Evolutionary conservation across 768 basidiomycete species (phyloP), one percentile per base, ranked within the genome.

Genomic region (Royoungia palumana): DNA sequence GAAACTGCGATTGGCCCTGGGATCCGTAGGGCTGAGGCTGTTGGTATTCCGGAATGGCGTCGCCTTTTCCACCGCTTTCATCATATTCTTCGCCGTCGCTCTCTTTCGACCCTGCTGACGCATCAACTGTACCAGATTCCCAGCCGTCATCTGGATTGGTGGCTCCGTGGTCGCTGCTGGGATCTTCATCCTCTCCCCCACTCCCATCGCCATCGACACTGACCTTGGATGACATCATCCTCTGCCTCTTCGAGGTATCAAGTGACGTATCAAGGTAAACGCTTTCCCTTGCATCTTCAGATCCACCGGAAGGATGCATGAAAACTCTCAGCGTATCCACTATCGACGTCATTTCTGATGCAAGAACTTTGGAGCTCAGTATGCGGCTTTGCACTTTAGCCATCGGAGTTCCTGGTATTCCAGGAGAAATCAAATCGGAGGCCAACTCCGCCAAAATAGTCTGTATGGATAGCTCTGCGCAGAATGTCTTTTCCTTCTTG

Each of bases 361-460:
- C 82, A 11, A 93, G 70, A n/a, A 74, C 65, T 62, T 88, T 92
- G 5, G 86, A 86, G 60, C 89, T 93, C 35, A 87, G 72, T 9
- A 95, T 69, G 32, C 87, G 80, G 51, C 76, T 82, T 57, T 87
- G 83, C 1, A 86, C 77, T 67, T 87, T 89, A 3, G 75, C 77
- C 22, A 69, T 58, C 13, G 70, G 61, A 19, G 79, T 75, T 20
- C 77, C 76, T 16, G 75, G 58, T 3, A 60, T 55, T 21, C 66
- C 72, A 11, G 70, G 63, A 14, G 65, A 45, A 35, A 75, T 50
- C 9, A 70, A 43, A 46, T 65, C 67, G 1, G 57, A 57, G 9
- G 70, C 50, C 5, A 85, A 65, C 62, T 83, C 77, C 28, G 69
- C 62, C 2, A 63, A 61, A 17, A 87, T 57, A 10, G 76, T 76